A percentile compares a stretch with the other conserved stretches of the same genome.
These are phyloP conservation scores for Microbotryomycetes sp. DNA, from an alignment of 1,284 basidiomycete genomes.

Conservation along the genomic window DNA sequence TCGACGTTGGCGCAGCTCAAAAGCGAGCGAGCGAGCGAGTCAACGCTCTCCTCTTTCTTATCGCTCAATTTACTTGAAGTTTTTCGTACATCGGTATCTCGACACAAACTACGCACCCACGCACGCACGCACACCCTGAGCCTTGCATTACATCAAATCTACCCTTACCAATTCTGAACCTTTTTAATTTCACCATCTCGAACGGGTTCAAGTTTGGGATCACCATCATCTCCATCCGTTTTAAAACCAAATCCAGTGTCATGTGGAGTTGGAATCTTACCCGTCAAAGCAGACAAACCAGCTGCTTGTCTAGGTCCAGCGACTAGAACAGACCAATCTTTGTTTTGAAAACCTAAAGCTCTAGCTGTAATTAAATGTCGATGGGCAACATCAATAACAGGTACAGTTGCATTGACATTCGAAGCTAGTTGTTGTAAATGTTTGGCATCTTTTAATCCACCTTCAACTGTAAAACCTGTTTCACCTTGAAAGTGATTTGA, in stretches of 20 bases:
- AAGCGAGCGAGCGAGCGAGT: too few species aligned
- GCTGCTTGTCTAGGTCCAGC: constrained; percentile 29
- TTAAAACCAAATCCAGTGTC: constrained; percentile 29
- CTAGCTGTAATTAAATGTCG: constrained; percentile 24
- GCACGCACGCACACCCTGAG: too few species aligned
- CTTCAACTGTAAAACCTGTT: constrained; percentile 75
- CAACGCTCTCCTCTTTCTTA: too few species aligned
- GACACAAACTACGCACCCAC: too few species aligned
- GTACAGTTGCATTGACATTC: constrained; percentile 70
- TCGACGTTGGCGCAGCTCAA: too few species aligned
- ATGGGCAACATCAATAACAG: constrained; percentile 61
- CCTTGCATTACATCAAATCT: too few species aligned
- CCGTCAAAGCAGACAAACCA: constrained; percentile 27
- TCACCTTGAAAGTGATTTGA: constrained; percentile 67
- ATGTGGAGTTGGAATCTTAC: constrained; percentile 14
- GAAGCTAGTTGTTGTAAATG: constrained; percentile 49
- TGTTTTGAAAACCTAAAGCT: constrained; percentile 17
- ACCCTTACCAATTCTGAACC: constrained; percentile 6
- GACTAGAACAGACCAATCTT: constrained; percentile 30
- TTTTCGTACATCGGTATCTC: too few species aligned
- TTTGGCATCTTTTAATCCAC: constrained; percentile 74
- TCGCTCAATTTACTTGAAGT: too few species aligned
- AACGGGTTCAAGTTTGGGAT: neutral
- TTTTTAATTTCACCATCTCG: constrained; percentile 13
- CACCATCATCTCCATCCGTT: constrained; percentile 2